Conservation (phyloP, 441 rosid genomes). For the Populus tomentosa region DNA sequence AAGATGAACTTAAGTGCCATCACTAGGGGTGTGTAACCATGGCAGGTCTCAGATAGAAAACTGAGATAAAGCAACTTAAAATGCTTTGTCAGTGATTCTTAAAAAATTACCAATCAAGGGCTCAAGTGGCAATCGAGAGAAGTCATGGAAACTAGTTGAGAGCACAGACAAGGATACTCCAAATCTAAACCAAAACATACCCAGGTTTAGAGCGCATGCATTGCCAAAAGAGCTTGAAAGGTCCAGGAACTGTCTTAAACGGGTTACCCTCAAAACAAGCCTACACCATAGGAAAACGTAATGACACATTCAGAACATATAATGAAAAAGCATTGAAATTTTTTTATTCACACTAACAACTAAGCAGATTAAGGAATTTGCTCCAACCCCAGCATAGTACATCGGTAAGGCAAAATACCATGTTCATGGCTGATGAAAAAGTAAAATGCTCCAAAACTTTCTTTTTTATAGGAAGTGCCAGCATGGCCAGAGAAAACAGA, state of each 20-base stretch:
- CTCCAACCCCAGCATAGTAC: not conserved
- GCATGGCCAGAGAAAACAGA: not conserved
- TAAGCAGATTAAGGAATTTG: not conserved
- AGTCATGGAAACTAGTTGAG: not conserved
- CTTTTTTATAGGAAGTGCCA: not conserved
- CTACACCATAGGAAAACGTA: slow-evolving; percentile 27
- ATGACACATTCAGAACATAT: not conserved
- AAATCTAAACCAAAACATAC: slow-evolving; percentile 32
- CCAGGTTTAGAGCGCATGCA: slow-evolving; percentile 99
- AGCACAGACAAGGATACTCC: not conserved
- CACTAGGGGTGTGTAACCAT: not conserved
- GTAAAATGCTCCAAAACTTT: not conserved
- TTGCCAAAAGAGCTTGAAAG: slow-evolving; percentile 80
- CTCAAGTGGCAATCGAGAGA: not conserved
- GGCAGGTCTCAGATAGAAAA: not conserved
- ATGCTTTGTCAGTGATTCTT: not conserved
- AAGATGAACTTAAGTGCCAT: not conserved
- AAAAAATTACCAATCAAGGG: not conserved
- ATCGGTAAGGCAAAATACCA: not conserved
- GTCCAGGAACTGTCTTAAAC: slow-evolving; percentile 95
- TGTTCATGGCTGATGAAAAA: not conserved
- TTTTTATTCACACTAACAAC: not conserved
- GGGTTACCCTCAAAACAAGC: slow-evolving; percentile 98
- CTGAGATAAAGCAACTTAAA: not conserved
- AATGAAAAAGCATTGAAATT: not conserved